phyloP scores from a whole-genome alignment of 176 grass and related monocot species.

The Zoysia pacifica region DNA sequence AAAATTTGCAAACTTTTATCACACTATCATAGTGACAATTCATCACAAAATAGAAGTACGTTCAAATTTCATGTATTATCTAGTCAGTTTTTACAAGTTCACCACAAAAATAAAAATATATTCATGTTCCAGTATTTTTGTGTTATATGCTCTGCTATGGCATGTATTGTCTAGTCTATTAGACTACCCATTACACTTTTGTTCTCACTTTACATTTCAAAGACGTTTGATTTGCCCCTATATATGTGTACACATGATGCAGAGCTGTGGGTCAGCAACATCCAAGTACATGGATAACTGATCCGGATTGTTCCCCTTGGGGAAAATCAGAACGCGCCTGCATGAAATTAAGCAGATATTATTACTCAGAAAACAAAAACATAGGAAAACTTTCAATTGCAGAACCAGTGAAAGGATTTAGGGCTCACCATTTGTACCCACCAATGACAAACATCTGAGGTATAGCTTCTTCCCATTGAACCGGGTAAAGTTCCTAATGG shows the following conservation, averaged over 20 bases:
- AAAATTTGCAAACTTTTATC: not conserved
- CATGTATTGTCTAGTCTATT: not conserved
- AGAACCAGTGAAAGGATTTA: constrained; percentile 16
- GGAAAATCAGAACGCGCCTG: constrained; percentile 89
- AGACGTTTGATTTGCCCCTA: not conserved
- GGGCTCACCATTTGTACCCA: constrained; percentile 74
- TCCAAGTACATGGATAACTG: constrained; percentile 83
- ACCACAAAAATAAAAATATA: not conserved
- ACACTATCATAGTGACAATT: not conserved
- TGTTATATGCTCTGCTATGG: constrained; percentile 5
- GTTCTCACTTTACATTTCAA: not conserved
- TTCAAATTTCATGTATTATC: no score
- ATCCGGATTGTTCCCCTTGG: constrained; percentile 96
- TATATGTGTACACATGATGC: constrained; percentile 8
- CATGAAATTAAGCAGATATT: constrained; percentile 14
- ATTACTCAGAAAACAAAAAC: not conserved
- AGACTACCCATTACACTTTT: not conserved
- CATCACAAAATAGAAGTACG: not conserved
- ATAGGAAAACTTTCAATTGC: not conserved
- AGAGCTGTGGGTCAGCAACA: constrained; percentile 53
- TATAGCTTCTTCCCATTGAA: constrained; percentile 82
- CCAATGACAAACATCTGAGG: constrained; percentile 75
- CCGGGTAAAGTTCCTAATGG: constrained; percentile 71
- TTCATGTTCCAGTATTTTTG: not conserved
- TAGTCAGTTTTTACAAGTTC: no score